Conservation (phyloP, 352 stramenopile genomes). For the Phytophthora macrochlamydospora region DNA sequence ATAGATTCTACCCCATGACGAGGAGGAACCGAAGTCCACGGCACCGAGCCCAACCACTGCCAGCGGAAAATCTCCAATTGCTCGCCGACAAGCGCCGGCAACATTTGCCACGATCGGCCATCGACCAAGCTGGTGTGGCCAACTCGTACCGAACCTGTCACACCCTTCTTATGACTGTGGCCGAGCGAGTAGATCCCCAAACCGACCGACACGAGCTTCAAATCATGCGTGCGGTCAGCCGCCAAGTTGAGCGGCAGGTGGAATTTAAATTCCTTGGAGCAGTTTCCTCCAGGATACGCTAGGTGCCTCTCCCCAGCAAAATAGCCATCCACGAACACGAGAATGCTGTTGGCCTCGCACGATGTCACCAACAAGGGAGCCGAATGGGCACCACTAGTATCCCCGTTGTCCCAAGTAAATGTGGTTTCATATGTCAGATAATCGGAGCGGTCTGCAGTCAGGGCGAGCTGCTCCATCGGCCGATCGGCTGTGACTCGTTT, state of each 20-base stretch:
- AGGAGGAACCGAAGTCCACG: conserved; percentile 37
- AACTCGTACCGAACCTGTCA: conserved; percentile 57
- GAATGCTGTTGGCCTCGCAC: conserved; percentile 60
- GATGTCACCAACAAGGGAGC: conserved; percentile 49
- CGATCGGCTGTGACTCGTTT: conserved; percentile 41
- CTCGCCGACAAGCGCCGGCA: conserved; percentile 63
- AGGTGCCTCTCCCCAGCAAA: conserved; percentile 49
- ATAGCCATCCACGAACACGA: conserved; percentile 54
- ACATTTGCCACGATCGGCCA: conserved; percentile 54
- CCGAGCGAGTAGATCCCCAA: conserved; percentile 63
- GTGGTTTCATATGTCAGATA: conserved; percentile 71
- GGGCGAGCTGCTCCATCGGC: conserved; percentile 56
- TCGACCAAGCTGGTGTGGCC: conserved; percentile 39
- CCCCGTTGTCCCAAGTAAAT: conserved; percentile 27
- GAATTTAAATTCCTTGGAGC: conserved; percentile 49
- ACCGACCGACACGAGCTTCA: conserved; percentile 63
- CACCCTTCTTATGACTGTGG: conserved; percentile 58
- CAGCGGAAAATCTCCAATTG: conserved; percentile 61
- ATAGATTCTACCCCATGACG: neutral
- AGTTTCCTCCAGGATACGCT: conserved; percentile 59
- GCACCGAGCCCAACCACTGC: conserved; percentile 52
- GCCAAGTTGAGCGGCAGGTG: conserved; percentile 41
- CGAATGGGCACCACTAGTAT: neutral
- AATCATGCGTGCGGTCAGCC: conserved; percentile 31
- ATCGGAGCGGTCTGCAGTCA: conserved; percentile 63